These are phyloP conservation scores for Houttuynia cordata DNA, from an alignment of 164 flowering plant species.

Conservation along the genomic window DNA sequence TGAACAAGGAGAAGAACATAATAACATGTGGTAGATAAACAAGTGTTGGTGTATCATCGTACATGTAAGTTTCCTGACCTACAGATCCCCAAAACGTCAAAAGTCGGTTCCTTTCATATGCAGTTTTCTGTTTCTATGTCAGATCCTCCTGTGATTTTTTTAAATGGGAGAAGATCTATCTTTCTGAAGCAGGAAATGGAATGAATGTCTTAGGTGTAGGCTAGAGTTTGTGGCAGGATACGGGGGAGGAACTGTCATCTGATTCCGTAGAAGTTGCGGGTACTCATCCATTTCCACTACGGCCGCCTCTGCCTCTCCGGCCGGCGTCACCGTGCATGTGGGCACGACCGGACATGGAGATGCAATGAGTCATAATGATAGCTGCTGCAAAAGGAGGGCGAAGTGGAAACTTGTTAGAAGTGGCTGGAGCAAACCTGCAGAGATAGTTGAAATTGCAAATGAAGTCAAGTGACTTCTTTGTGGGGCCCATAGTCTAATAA, in stretches of 20 bases:
- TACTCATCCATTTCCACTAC: constrained; percentile 5
- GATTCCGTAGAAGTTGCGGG: no score
- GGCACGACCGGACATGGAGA: neutral
- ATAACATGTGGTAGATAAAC: neutral
- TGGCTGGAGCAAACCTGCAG: neutral
- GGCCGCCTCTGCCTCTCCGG: constrained; percentile 27
- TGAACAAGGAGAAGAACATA: neutral
- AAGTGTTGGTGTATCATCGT: neutral
- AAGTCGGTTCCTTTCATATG: neutral
- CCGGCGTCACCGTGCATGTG: constrained; percentile 12
- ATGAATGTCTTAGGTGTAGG: neutral
- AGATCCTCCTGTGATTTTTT: constrained; percentile 13
- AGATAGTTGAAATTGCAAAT: neutral
- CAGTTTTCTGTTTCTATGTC: neutral
- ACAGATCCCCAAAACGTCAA: neutral
- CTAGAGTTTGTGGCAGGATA: no score
- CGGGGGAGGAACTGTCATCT: no score
- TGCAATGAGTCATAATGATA: neutral
- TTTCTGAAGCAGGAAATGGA: neutral
- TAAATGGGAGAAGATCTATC: neutral
- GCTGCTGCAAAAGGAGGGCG: neutral
- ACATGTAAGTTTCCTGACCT: neutral
- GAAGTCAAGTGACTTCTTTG: no score
- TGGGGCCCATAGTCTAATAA: no score
- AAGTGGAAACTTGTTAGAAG: neutral